Percentiles rank a stretch among this genome's conserved stretches.
Conservation (phyloP, 2,329 filamentous ascomycete species). For the Diaporthe destruens region DNA sequence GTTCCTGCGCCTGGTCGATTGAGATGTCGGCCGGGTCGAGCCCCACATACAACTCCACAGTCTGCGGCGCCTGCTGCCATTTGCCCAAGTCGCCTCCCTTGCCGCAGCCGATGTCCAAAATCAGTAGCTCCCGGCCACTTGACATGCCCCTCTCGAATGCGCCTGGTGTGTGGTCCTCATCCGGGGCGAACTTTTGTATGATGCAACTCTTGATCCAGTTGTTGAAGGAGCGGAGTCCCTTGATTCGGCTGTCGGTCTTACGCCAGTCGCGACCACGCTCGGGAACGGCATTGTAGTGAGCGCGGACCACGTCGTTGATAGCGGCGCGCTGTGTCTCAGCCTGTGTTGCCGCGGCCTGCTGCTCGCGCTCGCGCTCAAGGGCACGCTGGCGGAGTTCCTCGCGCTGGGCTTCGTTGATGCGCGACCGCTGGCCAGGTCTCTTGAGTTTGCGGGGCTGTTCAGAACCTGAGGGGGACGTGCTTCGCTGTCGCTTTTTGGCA, state of each 20-base stretch:
- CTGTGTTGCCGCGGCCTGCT: conserved; percentile 53
- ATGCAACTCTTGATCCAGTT: conserved; percentile 99
- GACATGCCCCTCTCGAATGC: conserved; percentile 66
- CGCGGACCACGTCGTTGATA: conserved; percentile 86
- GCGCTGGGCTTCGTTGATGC: conserved; percentile 75
- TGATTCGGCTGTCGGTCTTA: conserved; percentile 93
- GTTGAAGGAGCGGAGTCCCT: conserved; percentile 93
- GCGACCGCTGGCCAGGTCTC: conserved; percentile 74
- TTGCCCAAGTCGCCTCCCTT: conserved; percentile 97
- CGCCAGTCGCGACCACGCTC: conserved; percentile 95
- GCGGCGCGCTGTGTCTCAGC: conserved; percentile 64
- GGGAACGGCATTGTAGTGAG: conserved; percentile 96
- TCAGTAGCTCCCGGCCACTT: conserved; percentile 74
- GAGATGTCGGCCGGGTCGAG: conserved; percentile 93
- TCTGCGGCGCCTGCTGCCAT: conserved; percentile 94
- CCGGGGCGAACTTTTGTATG: conserved; percentile 94
- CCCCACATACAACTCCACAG: conserved; percentile 93
- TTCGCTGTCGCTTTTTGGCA: conserved; percentile 69
- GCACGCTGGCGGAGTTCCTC: conserved; percentile 74
- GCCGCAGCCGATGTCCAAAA: conserved; percentile 95
- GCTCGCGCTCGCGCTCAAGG: conserved; percentile 67
- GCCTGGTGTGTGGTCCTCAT: conserved; percentile 77
- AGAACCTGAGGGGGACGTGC: conserved; percentile 58
- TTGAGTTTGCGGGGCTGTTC: conserved; percentile 74
- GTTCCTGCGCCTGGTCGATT: conserved; percentile 88